phyloP scores from a whole-genome alignment of 306 rosid species.

The Gastrolobium villosum region DNA sequence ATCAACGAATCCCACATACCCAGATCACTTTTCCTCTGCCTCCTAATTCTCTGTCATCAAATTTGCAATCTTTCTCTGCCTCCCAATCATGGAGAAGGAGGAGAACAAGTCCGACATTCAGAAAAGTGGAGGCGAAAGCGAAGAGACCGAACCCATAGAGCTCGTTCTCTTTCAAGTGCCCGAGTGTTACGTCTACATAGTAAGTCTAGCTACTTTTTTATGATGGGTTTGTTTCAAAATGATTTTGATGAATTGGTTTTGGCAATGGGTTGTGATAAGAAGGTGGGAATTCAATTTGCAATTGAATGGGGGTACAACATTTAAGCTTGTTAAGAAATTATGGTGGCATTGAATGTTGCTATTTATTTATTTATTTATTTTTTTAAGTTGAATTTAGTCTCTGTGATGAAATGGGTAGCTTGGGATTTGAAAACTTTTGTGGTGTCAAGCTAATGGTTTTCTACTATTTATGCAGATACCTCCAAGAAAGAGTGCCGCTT shows the following conservation, averaged over 20 bases:
- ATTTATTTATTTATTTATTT: neutral
- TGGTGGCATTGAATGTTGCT: constrained; percentile 33
- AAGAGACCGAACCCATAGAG: constrained; percentile 77
- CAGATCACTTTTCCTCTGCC: constrained; percentile 38
- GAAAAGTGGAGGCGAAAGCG: constrained; percentile 57
- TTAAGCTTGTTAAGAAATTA: constrained; percentile 11
- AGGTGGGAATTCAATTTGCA: constrained; percentile 10
- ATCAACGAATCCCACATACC: constrained; percentile 27
- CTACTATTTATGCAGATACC: constrained; percentile 81
- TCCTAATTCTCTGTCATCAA: constrained; percentile 34
- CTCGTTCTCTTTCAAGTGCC: constrained; percentile 92
- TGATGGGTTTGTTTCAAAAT: constrained; percentile 44
- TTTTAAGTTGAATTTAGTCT: constrained; percentile 9
- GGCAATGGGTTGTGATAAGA: constrained; percentile 15
- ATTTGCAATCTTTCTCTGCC: constrained; percentile 47
- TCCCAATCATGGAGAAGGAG: constrained; percentile 69
- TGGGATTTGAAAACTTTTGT: constrained; percentile 23
- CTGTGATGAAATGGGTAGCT: constrained; percentile 21
- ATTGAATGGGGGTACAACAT: constrained; percentile 28
- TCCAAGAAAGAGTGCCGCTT: constrained; percentile 94
- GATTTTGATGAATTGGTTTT: constrained; percentile 27
- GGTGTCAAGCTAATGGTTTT: constrained; percentile 38
- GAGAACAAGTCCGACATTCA: constrained; percentile 55
- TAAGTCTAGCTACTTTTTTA: constrained; percentile 51
- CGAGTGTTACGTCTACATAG: constrained; percentile 95